Conservation (phyloP, 768 basidiomycete genomes). For the Russula foetens region DNA sequence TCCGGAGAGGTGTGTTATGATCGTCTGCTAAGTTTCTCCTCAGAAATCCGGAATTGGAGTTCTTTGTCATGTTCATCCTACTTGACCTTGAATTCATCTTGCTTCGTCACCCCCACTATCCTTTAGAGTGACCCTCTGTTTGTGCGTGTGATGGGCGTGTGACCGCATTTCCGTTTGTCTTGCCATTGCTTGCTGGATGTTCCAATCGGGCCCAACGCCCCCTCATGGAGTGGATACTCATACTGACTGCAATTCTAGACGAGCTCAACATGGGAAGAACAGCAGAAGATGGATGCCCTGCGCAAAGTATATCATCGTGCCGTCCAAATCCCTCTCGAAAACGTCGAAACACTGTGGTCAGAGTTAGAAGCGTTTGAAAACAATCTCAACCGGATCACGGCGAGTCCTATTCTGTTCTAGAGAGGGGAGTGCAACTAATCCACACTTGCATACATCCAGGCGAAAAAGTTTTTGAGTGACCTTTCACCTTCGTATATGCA, state of each 20-base stretch:
- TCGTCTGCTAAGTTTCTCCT: constrained; percentile 9
- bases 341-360: constrained; percentile 88
- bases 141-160: constrained; percentile 18
- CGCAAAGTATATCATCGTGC: constrained; percentile 91
- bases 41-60: constrained; percentile 1
- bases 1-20: constrained; percentile 56
- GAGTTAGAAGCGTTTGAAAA: constrained; percentile 92
- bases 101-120: not conserved
- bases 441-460: constrained; percentile 33
- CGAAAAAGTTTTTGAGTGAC: constrained; percentile 93
- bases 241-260: constrained; percentile 33
- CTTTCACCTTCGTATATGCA: constrained; percentile 94
- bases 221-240: constrained; percentile 6
- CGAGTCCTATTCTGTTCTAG: constrained; percentile 18
- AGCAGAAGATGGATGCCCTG: constrained; percentile 90
- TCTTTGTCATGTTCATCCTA: constrained; percentile 16
- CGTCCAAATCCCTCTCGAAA: constrained; percentile 89
- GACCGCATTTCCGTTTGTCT: constrained; percentile 1
- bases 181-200: constrained; percentile 9
- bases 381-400: constrained; percentile 79
- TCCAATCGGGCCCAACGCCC: constrained; percentile 1
- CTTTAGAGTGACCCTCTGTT: constrained; percentile 17
- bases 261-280: constrained; percentile 87
- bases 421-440: not conserved
- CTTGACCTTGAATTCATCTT: constrained; percentile 18